Percentiles rank a stretch among this genome's conserved stretches.
Conservation (phyloP, 2,329 filamentous ascomycete species). For the Fusarium hainanense region DNA sequence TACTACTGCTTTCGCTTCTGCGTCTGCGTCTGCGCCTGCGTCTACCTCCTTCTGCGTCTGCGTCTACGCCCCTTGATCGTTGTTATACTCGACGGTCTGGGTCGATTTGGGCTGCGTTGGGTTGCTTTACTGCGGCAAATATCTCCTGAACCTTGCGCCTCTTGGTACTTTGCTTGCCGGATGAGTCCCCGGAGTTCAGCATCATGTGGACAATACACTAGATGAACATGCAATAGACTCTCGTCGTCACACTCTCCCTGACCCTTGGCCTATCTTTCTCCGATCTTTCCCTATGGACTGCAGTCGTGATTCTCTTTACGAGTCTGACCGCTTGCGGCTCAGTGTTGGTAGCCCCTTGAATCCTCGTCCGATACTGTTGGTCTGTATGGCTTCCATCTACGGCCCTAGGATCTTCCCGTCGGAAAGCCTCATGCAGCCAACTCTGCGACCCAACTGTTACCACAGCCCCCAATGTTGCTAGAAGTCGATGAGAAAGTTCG, state of each 20-base stretch:
- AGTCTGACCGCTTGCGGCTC: constrained; percentile 25
- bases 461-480: constrained; percentile 9
- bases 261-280: constrained; percentile 26
- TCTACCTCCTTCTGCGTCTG: constrained; percentile 14
- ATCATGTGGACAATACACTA: constrained; percentile 35
- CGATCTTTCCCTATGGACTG: constrained; percentile 23
- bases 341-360: constrained; percentile 14
- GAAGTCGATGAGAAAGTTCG: constrained; percentile 10
- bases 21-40: constrained; percentile 17
- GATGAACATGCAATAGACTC: constrained; percentile 36
- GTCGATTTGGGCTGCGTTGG: constrained; percentile 12
- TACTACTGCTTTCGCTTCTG: constrained; percentile 22
- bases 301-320: not conserved
- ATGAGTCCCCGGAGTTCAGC: constrained; percentile 32
- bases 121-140: constrained; percentile 16
- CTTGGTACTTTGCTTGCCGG: constrained; percentile 29
- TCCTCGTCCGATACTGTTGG: constrained; percentile 25
- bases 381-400: constrained; percentile 22
- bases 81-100: not conserved
- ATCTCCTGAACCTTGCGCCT: constrained; percentile 28
- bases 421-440: constrained; percentile 40
- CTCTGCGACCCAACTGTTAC: constrained; percentile 35
- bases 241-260: constrained; percentile 24
- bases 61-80: constrained; percentile 21
- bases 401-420: constrained; percentile 41